A percentile compares a stretch with the other conserved stretches of the same genome.
Conservation (phyloP, 148 eudicot species). For the Limonium bicolor region DNA sequence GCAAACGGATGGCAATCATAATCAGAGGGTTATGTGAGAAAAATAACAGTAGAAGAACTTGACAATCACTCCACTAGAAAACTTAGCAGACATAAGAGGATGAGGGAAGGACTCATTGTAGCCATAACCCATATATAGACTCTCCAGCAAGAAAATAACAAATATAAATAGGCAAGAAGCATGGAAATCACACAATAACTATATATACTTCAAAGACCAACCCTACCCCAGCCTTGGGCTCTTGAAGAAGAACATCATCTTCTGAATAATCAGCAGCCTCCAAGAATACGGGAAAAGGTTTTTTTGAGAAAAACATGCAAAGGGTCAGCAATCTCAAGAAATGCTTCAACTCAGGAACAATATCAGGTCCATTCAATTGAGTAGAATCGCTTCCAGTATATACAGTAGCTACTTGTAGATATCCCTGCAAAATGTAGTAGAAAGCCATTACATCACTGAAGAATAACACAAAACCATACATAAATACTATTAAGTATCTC, state of each 20-base stretch:
- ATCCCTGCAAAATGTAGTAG: constrained; percentile 37
- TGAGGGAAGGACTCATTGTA: no score
- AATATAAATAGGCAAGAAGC: not conserved
- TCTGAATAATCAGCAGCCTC: constrained; percentile 69
- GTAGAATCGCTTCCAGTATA: constrained; percentile 71
- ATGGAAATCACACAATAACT: constrained; percentile 1
- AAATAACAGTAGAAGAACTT: not conserved
- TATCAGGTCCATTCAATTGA: constrained; percentile 55
- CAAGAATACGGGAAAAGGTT: constrained; percentile 87
- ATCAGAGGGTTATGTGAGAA: no score
- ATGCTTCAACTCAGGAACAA: constrained; percentile 45
- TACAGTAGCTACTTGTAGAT: constrained; percentile 64
- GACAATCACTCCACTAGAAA: no score
- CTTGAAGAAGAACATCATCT: constrained; percentile 75
- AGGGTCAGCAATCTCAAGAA: constrained; percentile 48
- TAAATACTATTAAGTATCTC: no score
- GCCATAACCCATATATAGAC: no score
- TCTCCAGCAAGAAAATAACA: not conserved
- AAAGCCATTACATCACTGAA: not conserved
- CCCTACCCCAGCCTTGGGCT: constrained; percentile 97
- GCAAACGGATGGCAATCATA: constrained; percentile 15
- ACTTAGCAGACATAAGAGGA: no score
- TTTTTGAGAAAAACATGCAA: constrained; percentile 82
- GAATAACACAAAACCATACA: not conserved
- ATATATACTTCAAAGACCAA: no score